These are phyloP conservation scores for Silene vulgaris DNA, from an alignment of 179 eudicot genomes.

Conservation along the genomic window DNA sequence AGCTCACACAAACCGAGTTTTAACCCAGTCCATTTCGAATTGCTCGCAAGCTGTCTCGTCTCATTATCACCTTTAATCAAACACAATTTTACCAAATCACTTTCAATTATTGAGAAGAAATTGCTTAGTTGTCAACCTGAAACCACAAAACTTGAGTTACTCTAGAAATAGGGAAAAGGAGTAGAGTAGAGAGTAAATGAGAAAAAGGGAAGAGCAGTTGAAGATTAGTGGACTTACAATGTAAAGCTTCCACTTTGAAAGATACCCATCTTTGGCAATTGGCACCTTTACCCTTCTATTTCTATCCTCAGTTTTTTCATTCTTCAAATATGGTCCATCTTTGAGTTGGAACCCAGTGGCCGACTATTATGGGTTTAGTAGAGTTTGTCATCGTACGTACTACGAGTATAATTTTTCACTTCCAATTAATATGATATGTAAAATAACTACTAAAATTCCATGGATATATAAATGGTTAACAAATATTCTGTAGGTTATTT, in stretches of 20 bases:
- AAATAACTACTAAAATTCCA: no score
- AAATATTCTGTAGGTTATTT: no score
- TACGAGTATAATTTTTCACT: no score
- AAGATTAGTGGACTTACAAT: neutral
- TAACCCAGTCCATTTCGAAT: no score
- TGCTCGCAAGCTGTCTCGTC: no score
- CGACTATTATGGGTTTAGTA: no score
- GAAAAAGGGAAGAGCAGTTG: conserved; percentile 13
- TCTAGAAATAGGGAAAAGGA: neutral
- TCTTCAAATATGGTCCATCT: neutral
- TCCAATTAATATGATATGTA: no score
- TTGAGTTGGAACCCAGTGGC: neutral
- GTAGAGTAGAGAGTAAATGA: neutral
- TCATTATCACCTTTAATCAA: no score
- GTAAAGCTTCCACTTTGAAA: conserved; percentile 13
- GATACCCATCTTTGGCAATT: neutral
- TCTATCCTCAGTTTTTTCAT: conserved; percentile 4
- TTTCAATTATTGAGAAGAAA: neutral
- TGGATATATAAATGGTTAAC: no score
- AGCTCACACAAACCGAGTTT: no score
- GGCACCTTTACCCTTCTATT: neutral
- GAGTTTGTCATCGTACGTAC: no score
- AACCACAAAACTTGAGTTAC: neutral
- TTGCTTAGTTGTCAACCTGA: neutral
- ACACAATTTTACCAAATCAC: no score